Conservation (phyloP, 23 red algal species). For the Gracilaria caudata region DNA sequence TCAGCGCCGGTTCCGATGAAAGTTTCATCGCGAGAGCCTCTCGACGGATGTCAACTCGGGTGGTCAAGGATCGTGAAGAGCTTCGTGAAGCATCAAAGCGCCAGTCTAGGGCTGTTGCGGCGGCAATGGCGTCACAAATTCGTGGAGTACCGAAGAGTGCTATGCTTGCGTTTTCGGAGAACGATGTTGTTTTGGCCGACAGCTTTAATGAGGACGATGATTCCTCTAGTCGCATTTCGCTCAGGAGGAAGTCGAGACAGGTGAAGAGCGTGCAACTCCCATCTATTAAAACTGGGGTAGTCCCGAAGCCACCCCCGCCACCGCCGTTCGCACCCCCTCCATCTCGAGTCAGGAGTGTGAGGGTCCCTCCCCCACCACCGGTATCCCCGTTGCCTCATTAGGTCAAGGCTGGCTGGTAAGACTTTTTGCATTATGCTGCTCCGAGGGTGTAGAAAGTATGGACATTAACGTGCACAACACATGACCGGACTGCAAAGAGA, state of each 20-base stretch:
- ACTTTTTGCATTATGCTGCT: not conserved
- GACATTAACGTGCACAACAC: not conserved
- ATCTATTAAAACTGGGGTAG: conserved; percentile 38
- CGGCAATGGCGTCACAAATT: conserved; percentile 68
- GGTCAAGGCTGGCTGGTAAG: not conserved
- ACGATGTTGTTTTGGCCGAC: conserved; percentile 59
- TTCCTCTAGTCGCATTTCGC: not conserved
- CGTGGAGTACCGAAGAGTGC: conserved; percentile 74
- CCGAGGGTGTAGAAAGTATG: not conserved
- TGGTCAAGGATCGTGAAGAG: conserved; percentile 44
- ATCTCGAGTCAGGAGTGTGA: conserved; percentile 38
- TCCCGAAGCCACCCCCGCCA: conserved; percentile 78
- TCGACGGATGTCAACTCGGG: conserved; percentile 33
- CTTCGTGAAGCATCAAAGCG: conserved; percentile 36
- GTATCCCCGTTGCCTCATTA: conserved; percentile 39
- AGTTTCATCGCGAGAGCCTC: conserved; percentile 29
- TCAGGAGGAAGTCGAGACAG: conserved; percentile 25
- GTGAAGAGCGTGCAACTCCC: conserved; percentile 37
- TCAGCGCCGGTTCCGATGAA: conserved; percentile 38
- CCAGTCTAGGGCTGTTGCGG: conserved; percentile 62
- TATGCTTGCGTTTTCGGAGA: conserved; percentile 71
- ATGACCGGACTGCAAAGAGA: not conserved
- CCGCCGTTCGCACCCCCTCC: conserved; percentile 60
- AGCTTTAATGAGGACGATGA: conserved; percentile 38
- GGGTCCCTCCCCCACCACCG: conserved; percentile 62